Conservation (phyloP, 2,329 filamentous ascomycete genomes). For the Nemania diffusa region DNA sequence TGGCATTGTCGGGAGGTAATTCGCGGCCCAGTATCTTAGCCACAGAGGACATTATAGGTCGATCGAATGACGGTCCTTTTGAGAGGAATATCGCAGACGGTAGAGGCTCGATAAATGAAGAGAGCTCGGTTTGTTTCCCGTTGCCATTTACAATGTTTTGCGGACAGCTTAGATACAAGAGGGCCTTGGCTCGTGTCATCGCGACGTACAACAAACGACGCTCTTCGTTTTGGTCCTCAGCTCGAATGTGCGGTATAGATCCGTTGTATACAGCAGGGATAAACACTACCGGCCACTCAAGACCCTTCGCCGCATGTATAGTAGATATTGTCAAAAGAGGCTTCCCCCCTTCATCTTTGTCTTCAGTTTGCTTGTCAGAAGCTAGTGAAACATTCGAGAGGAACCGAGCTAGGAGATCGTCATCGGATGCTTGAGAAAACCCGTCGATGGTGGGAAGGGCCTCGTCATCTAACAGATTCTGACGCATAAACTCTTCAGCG, state of each 20-base stretch:
- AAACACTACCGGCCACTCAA: conserved; percentile 97
- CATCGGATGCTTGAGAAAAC: conserved; percentile 73
- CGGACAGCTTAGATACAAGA: conserved; percentile 88
- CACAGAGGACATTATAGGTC: conserved; percentile 70
- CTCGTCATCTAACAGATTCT: conserved; percentile 61
- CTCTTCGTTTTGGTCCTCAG: conserved; percentile 89
- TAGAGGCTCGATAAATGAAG: conserved; percentile 72
- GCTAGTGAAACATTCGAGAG: conserved; percentile 91
- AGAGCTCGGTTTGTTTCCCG: conserved; percentile 67
- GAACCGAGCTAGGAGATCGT: conserved; percentile 75
- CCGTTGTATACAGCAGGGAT: conserved; percentile 90
- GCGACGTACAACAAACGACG: conserved; percentile 90
- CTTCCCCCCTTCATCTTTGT: conserved; percentile 65
- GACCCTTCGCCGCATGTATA: conserved; percentile 93
- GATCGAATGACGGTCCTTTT: conserved; percentile 76
- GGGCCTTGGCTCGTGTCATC: conserved; percentile 90
- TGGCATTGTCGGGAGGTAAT: conserved; percentile 64
- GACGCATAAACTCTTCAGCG: conserved; percentile 74
- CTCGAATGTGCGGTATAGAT: conserved; percentile 86
- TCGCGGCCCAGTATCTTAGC: conserved; percentile 75
- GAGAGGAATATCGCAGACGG: conserved; percentile 52
- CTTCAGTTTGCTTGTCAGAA: conserved; percentile 76
- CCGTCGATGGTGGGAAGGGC: conserved; percentile 75
- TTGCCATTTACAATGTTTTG: conserved; percentile 69
- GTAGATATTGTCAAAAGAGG: conserved; percentile 89